phyloP scores from a whole-genome alignment of 2,329 filamentous ascomycete genomes.

The Neonectria sp. region DNA sequence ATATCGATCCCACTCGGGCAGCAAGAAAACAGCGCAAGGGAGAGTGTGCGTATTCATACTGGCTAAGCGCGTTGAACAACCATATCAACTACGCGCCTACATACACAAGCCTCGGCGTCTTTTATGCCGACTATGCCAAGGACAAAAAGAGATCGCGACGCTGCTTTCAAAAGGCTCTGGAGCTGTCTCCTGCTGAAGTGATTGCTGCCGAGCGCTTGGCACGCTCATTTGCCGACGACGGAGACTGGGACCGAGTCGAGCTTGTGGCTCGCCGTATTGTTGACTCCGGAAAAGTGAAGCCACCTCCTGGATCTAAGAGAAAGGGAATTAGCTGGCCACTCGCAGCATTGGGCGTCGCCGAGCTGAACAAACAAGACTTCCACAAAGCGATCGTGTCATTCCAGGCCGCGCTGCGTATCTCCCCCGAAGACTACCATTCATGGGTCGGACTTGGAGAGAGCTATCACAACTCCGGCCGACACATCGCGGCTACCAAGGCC shows the following conservation, averaged over 20 bases:
- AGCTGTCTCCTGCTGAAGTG: slow-evolving; percentile 89
- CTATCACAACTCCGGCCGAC: slow-evolving; percentile 93
- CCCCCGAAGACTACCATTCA: slow-evolving; percentile 90
- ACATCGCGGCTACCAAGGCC: slow-evolving; percentile 93
- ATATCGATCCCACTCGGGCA: slow-evolving; percentile 79
- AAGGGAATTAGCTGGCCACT: slow-evolving; percentile 97
- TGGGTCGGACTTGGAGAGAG: slow-evolving; percentile 98
- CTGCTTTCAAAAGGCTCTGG: slow-evolving; percentile 97
- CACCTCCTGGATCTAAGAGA: slow-evolving; percentile 92
- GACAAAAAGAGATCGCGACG: slow-evolving; percentile 90
- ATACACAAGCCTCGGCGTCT: slow-evolving; percentile 92
- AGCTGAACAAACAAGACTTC: slow-evolving; percentile 95
- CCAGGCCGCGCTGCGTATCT: slow-evolving; percentile 87
- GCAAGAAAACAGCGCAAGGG: slow-evolving; percentile 86
- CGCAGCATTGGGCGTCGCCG: slow-evolving; percentile 92
- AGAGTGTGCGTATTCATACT: slow-evolving; percentile 80
- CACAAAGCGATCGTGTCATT: slow-evolving; percentile 92
- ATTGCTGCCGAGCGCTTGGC: slow-evolving; percentile 90
- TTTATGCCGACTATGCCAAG: slow-evolving; percentile 90
- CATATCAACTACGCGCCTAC: slow-evolving; percentile 91
- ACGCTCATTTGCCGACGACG: slow-evolving; percentile 86
- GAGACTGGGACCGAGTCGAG: slow-evolving; percentile 98
- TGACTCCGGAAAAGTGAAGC: slow-evolving; percentile 93
- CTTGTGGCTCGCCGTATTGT: slow-evolving; percentile 91
- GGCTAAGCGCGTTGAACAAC: slow-evolving; percentile 86